Conservation (phyloP, 2,329 filamentous ascomycete genomes). For the Penicillium sp. region DNA sequence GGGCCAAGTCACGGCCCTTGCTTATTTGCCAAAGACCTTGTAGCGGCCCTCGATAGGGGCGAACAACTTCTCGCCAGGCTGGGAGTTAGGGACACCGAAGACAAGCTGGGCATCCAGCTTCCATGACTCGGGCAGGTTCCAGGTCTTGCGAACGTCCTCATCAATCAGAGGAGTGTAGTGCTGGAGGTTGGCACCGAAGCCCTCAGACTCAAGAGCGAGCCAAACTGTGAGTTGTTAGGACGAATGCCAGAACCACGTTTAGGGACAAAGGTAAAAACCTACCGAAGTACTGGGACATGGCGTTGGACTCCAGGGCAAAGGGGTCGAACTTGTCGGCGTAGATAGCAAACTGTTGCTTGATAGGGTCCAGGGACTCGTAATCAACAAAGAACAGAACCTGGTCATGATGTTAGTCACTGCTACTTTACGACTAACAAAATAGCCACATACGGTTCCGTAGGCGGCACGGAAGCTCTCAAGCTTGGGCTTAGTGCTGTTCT, state of each 20-base stretch:
- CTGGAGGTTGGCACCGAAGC: constrained; percentile 81
- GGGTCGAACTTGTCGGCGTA: constrained; percentile 77
- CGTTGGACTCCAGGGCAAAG: constrained; percentile 70
- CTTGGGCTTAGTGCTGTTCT: constrained; percentile 44
- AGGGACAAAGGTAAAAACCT: constrained; percentile 3
- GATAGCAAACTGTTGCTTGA: constrained; percentile 58
- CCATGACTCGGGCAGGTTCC: constrained; percentile 68
- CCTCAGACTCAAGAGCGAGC: constrained; percentile 76
- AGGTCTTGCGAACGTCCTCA: constrained; percentile 62
- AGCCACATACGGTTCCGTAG: constrained; percentile 65
- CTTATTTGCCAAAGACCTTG: constrained; percentile 35
- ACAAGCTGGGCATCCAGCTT: constrained; percentile 77
- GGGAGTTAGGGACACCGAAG: constrained; percentile 54
- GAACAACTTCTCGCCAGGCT: constrained; percentile 27
- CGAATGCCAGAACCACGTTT: not conserved
- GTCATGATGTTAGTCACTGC: not conserved
- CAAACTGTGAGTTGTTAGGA: constrained; percentile 49
- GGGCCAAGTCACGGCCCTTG: constrained; percentile 2
- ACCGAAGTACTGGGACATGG: constrained; percentile 68
- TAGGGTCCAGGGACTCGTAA: constrained; percentile 57
- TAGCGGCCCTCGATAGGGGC: constrained; percentile 31
- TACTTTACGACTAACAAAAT: not conserved
- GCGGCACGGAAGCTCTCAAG: constrained; percentile 61
- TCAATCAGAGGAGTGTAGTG: constrained; percentile 88
- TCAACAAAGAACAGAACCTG: constrained; percentile 78